phyloP scores from a whole-genome alignment of 2,329 filamentous ascomycete genomes.

The Coleophoma eucalyptorum region DNA sequence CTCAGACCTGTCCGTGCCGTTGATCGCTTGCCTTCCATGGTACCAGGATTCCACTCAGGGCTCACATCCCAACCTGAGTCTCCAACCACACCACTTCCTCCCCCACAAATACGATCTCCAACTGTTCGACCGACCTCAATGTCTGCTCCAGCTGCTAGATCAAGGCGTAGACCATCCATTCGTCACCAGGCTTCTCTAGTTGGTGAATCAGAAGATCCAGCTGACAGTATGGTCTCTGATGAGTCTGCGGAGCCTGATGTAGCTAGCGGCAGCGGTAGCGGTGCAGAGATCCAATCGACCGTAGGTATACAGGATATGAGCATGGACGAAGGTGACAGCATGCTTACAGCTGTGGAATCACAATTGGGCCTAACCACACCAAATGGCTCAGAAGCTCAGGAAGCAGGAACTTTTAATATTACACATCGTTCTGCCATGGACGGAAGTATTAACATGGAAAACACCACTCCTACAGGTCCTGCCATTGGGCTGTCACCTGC shows the following conservation, averaged over 20 bases:
- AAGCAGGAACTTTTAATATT: constrained; percentile 90
- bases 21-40: constrained; percentile 81
- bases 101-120: constrained; percentile 56
- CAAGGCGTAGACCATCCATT: constrained; percentile 75
- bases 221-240: constrained; percentile 78
- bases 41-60: constrained; percentile 63
- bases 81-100: constrained; percentile 77
- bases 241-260: constrained; percentile 74
- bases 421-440: constrained; percentile 81
- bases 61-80: constrained; percentile 87
- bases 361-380: constrained; percentile 73
- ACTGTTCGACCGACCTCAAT: constrained; percentile 50
- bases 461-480: constrained; percentile 62
- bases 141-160: constrained; percentile 47
- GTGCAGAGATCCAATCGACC: constrained; percentile 73
- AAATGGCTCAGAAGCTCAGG: constrained; percentile 76
- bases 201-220: constrained; percentile 82
- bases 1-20: constrained; percentile 75
- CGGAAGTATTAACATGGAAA: constrained; percentile 74
- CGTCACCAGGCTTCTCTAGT: constrained; percentile 83
- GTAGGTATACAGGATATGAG: constrained; percentile 82
- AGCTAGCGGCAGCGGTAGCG: constrained; percentile 63
- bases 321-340: constrained; percentile 73
- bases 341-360: constrained; percentile 67
- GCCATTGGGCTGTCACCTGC: constrained; percentile 69